Percentiles rank a stretch among this genome's conserved stretches.
These are phyloP conservation scores for Lentinula novae-zelandiae DNA, from an alignment of 1,284 basidiomycete species.

Conservation along the genomic window DNA sequence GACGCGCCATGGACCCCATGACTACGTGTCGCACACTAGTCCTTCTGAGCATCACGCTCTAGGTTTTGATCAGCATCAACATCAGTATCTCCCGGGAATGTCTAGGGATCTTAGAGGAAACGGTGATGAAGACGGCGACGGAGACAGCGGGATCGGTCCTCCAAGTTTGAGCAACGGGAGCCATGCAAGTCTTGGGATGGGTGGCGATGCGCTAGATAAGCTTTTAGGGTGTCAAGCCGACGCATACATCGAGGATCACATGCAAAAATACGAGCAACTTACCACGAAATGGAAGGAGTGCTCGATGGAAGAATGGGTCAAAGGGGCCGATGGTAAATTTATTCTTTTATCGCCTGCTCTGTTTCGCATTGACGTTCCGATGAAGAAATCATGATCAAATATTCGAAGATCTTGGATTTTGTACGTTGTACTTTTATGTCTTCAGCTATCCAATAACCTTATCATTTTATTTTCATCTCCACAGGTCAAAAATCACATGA, in stretches of 20 bases:
- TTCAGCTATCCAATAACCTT: not conserved
- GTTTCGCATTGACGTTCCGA: not conserved
- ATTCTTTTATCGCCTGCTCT: not conserved
- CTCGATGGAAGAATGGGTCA: slow-evolving; percentile 34
- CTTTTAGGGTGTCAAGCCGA: slow-evolving; percentile 32
- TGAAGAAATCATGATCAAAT: slow-evolving; percentile 30
- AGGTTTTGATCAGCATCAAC: not conserved
- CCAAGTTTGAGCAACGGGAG: not conserved
- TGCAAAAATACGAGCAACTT: slow-evolving; percentile 29
- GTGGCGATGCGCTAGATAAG: slow-evolving; percentile 21
- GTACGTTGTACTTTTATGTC: slow-evolving; percentile 22
- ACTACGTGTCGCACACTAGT: not conserved
- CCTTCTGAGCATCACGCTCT: not conserved
- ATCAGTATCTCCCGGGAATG: not conserved
- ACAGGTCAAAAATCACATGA: slow-evolving; percentile 33
- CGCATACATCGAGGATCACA: slow-evolving; percentile 26
- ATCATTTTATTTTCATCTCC: not conserved
- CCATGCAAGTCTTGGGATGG: not conserved
- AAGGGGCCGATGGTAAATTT: slow-evolving; percentile 31
- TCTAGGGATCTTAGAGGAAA: not conserved
- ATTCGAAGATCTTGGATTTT: slow-evolving; percentile 31
- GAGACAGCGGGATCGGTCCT: not conserved
- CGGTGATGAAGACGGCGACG: not conserved
- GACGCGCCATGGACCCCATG: not conserved
- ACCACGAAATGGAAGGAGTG: slow-evolving; percentile 31